A percentile compares a stretch with the other conserved stretches of the same genome.
Evolutionary conservation across 352 stramenopile genomes (phyloP).

Genomic region (Globisporangium radiosum): DNA sequence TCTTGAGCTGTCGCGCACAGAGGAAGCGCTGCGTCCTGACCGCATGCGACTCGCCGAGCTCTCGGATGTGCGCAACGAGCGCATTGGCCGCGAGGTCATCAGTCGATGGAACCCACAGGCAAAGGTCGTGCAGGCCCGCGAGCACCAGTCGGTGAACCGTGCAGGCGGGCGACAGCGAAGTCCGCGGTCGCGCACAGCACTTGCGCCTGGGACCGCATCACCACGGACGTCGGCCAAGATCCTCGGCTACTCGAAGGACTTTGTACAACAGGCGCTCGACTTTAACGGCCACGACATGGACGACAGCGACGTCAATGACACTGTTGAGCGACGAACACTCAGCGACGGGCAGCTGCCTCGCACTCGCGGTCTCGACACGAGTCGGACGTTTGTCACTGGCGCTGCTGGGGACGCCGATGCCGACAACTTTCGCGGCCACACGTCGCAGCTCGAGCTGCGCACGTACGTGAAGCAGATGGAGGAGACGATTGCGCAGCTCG

Average conservation of each 20-base stretch:
- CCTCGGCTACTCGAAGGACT: conserved; percentile 63
- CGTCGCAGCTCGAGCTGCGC: conserved; percentile 43
- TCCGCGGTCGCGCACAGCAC: conserved; percentile 15
- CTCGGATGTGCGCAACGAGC: conserved; percentile 58
- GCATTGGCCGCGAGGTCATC: conserved; percentile 28
- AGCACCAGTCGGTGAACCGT: too few species aligned
- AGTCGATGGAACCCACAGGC: conserved; percentile 37
- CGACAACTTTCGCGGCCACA: conserved; percentile 15
- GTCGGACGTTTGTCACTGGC: conserved; percentile 12
- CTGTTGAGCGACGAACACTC: not conserved
- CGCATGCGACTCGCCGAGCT: conserved; percentile 75
- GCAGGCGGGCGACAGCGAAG: conserved; percentile 5
- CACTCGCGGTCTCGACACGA: conserved; percentile 6
- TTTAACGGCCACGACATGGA: conserved; percentile 47
- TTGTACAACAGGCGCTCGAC: conserved; percentile 66
- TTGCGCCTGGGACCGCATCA: conserved; percentile 22
- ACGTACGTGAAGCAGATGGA: conserved; percentile 81
- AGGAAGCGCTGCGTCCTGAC: conserved; percentile 43
- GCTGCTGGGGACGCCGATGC: conserved; percentile 8
- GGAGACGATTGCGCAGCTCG: conserved; percentile 67
- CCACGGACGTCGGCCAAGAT: conserved; percentile 47
- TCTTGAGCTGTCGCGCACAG: conserved; percentile 37
- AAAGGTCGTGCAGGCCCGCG: conserved; percentile 19
- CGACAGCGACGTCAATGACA: conserved; percentile 29
- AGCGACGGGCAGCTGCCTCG: conserved; percentile 5